phyloP scores from a whole-genome alignment of 768 basidiomycete genomes.

The Roridomyces roridus region DNA sequence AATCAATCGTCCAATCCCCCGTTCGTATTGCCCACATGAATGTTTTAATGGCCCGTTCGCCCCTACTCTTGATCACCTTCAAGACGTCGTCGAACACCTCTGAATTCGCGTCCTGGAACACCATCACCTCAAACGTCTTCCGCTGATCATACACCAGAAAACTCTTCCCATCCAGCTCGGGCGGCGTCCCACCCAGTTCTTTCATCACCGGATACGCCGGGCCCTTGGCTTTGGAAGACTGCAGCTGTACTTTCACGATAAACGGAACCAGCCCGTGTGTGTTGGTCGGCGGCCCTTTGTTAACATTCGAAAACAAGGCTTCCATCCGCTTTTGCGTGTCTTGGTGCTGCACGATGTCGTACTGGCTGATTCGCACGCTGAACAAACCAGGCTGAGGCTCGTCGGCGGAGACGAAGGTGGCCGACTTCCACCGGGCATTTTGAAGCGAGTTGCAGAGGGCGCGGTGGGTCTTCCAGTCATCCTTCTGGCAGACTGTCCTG shows the following conservation, averaged over 20 bases:
- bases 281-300: constrained; percentile 13
- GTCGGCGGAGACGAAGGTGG: constrained; percentile 6
- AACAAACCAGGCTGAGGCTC: neutral
- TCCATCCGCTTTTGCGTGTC: constrained; percentile 7
- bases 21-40: constrained; percentile 23
- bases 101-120: neutral
- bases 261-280: constrained; percentile 25
- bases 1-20: constrained; percentile 22
- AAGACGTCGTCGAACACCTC: constrained; percentile 1
- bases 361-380: constrained; percentile 5
- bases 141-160: constrained; percentile 19
- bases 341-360: constrained; percentile 17
- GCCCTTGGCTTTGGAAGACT: neutral
- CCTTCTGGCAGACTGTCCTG: constrained; percentile 19
- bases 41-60: constrained; percentile 7
- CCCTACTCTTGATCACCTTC: constrained; percentile 4
- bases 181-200: neutral
- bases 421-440: constrained; percentile 14
- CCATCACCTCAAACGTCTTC: constrained; percentile 9
- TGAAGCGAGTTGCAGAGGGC: constrained; percentile 15
- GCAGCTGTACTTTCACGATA: constrained; percentile 22
- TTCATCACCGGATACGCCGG: neutral
- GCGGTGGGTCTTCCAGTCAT: constrained; percentile 23
- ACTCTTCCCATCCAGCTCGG: neutral
- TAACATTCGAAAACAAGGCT: neutral